Evolutionary conservation across 2,329 filamentous ascomycete species (phyloP).

Genomic region (Cercospora zeina): DNA sequence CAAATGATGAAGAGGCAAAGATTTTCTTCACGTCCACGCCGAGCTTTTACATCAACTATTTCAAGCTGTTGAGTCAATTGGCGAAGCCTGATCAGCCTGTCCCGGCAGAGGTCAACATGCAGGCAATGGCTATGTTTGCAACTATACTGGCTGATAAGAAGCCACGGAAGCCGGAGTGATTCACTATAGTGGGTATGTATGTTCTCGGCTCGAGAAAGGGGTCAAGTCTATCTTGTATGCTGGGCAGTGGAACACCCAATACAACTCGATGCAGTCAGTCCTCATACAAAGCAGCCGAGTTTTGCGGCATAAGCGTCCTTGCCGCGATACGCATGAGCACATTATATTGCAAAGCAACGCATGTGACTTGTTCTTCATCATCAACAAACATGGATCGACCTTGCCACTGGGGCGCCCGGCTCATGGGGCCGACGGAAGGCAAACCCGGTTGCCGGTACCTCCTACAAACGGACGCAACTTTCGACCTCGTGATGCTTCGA

Average conservation of each 20-base stretch:
- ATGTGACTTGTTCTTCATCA: not conserved
- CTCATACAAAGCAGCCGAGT: not conserved
- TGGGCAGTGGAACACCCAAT: not conserved
- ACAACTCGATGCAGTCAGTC: not conserved
- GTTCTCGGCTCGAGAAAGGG: not conserved
- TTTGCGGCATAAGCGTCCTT: not conserved
- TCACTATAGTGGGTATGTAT: not conserved
- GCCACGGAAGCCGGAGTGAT: constrained; percentile 36
- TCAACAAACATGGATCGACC: not conserved
- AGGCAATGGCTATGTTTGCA: constrained; percentile 54
- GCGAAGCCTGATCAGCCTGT: constrained; percentile 49
- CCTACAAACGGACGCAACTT: not conserved
- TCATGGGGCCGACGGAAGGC: not conserved
- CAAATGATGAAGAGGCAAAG: constrained; percentile 54
- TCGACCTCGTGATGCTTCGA: not conserved
- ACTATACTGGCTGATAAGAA: constrained; percentile 50
- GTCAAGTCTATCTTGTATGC: not conserved
- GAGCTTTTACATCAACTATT: constrained; percentile 60
- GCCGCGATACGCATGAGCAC: not conserved
- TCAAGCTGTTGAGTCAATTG: constrained; percentile 54
- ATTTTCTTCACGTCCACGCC: constrained; percentile 61
- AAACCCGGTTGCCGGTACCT: no score
- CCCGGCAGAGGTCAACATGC: constrained; percentile 51
- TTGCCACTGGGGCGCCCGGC: not conserved
- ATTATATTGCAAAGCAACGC: no score